Conservation (phyloP, 495 filamentous ascomycete genomes). For the Achaetomiella virescens region DNA sequence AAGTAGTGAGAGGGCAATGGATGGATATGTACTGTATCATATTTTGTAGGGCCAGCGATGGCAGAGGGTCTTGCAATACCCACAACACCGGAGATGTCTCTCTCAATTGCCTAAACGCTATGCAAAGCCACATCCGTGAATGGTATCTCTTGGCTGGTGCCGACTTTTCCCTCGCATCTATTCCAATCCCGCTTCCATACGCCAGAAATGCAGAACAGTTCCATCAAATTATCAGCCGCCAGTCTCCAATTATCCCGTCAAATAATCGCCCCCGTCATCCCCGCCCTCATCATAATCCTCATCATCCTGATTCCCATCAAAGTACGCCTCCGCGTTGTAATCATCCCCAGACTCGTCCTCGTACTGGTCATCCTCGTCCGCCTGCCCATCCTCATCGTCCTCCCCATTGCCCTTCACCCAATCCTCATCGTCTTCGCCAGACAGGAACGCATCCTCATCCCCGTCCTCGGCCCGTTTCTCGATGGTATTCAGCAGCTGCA, state of each 20-base stretch:
- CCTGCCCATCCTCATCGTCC: conserved; percentile 32
- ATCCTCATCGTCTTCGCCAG: conserved; percentile 40
- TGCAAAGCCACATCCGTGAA: not conserved
- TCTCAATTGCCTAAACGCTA: not conserved
- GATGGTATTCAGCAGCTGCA: conserved; percentile 30
- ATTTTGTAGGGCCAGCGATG: not conserved
- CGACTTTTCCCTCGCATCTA: not conserved
- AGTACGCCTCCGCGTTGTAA: conserved; percentile 51
- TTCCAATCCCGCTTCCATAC: not conserved
- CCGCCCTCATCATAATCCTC: conserved; percentile 45
- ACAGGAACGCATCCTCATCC: conserved; percentile 34
- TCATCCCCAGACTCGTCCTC: conserved; percentile 47
- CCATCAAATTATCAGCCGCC: not conserved
- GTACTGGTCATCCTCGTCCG: conserved; percentile 41
- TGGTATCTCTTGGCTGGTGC: conserved; percentile 21
- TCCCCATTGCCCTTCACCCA: conserved; percentile 34
- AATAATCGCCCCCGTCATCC: conserved; percentile 33
- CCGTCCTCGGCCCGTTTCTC: conserved; percentile 35
- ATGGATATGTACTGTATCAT: not conserved
- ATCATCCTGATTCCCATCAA: conserved; percentile 45
- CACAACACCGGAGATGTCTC: not conserved
- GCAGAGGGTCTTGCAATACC: not conserved
- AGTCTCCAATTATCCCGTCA: not conserved
- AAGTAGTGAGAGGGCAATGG: not conserved
- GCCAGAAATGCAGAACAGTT: conserved; percentile 6